Percentiles rank a stretch among this genome's conserved stretches.
These are phyloP conservation scores for Ustilago loliicola DNA, from an alignment of 1,284 basidiomycete species.

Conservation along the genomic window DNA sequence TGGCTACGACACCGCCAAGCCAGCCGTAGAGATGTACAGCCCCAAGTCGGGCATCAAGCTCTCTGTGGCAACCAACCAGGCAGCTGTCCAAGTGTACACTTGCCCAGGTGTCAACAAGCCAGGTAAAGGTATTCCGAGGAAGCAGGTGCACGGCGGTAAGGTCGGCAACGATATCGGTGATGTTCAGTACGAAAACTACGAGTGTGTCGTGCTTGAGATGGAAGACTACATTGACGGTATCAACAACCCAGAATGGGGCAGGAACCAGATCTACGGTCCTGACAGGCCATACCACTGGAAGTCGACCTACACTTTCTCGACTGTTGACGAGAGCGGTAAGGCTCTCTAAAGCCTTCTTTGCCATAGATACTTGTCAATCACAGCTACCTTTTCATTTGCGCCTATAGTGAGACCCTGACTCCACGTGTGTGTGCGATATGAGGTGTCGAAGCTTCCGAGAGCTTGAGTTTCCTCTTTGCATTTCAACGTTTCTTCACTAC, in stretches of 20 bases:
- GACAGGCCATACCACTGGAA: conserved; percentile 60
- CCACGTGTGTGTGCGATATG: not conserved
- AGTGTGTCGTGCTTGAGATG: conserved; percentile 63
- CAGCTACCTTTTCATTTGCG: not conserved
- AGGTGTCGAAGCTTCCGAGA: not conserved
- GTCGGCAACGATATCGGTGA: conserved; percentile 38
- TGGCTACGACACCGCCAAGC: conserved; percentile 43
- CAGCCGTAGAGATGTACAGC: conserved; percentile 57
- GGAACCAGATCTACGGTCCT: conserved; percentile 59
- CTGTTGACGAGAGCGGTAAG: conserved; percentile 49
- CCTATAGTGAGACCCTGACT: not conserved
- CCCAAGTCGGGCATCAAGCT: conserved; percentile 61
- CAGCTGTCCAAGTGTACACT: conserved; percentile 63
- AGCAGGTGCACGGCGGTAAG: conserved; percentile 64
- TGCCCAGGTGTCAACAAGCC: conserved; percentile 52
- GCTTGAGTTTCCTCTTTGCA: not conserved
- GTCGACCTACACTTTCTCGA: conserved; percentile 58
- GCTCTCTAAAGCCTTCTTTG: conserved; percentile 9
- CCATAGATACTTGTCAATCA: too few species aligned
- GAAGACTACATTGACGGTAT: conserved; percentile 65
- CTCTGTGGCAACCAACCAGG: conserved; percentile 53
- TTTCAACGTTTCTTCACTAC: not conserved
- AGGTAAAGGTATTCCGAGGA: conserved; percentile 60
- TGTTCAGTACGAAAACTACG: conserved; percentile 59
- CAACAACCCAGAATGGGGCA: conserved; percentile 60